Percentiles rank a stretch among this genome's conserved stretches.
phyloP scores from a whole-genome alignment of 2,329 filamentous ascomycete genomes.

The Balansia obtecta region DNA sequence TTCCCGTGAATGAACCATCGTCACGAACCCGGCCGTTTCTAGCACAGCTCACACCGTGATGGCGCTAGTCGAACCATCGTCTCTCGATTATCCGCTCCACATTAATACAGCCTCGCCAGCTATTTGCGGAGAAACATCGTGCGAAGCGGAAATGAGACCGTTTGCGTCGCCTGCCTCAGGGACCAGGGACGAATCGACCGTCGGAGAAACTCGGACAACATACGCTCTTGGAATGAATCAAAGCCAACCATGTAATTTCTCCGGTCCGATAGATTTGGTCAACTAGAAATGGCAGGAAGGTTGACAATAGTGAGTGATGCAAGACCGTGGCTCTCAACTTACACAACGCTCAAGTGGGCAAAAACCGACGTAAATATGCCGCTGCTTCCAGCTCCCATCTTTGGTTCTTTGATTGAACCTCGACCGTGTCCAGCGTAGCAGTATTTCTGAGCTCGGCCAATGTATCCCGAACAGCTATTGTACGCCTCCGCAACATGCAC shows the following conservation, averaged over 20 bases:
- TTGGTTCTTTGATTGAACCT: background rate
- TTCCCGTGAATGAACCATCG: background rate
- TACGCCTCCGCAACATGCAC: slow-evolving; percentile 8
- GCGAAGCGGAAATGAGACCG: background rate
- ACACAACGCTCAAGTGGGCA: no score
- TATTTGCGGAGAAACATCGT: background rate
- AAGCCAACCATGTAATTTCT: no score
- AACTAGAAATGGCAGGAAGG: no score
- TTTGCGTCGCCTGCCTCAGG: no score
- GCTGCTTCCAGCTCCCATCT: background rate
- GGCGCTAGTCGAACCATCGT: background rate
- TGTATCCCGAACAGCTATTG: slow-evolving; percentile 9
- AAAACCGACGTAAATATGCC: no score
- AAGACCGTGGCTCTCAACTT: no score
- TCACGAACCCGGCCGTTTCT: background rate
- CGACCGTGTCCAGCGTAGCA: background rate
- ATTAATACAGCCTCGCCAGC: background rate
- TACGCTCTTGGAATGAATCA: no score
- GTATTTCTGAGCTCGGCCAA: slow-evolving; percentile 6
- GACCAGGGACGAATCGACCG: no score
- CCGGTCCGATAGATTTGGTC: no score
- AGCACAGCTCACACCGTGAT: background rate
- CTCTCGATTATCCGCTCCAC: background rate
- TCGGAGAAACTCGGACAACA: no score
- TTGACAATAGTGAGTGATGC: no score